Evolutionary conservation across 2,329 filamentous ascomycete genomes (phyloP).

Genomic region (Cephalotrichum gorgonifer): DNA sequence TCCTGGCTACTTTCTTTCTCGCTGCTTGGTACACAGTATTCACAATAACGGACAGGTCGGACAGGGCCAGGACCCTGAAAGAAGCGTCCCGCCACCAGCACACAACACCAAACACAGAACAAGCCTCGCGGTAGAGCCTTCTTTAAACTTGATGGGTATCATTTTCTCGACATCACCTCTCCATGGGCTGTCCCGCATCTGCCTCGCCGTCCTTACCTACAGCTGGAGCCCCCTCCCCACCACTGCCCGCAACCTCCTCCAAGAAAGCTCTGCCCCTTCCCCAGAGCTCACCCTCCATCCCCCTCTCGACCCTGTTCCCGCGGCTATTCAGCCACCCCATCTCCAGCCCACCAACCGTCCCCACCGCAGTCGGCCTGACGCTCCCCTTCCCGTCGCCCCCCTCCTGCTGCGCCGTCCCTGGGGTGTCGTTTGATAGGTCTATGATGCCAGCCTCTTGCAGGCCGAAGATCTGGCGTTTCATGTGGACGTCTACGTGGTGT

Average conservation of each 20-base stretch:
- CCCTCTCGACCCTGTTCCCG: constrained; percentile 68
- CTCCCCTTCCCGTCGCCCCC: constrained; percentile 11
- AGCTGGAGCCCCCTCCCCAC: not conserved
- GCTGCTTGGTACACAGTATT: no score
- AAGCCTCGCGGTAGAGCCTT: no score
- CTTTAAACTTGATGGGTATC: no score
- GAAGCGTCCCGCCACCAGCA: no score
- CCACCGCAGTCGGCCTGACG: constrained; percentile 44
- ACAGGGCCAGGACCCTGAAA: no score
- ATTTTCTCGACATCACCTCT: not conserved
- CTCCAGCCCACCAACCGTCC: constrained; percentile 55
- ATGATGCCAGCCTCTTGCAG: constrained; percentile 76
- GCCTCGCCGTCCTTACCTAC: not conserved
- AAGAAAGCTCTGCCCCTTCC: constrained; percentile 26
- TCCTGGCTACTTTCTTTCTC: no score
- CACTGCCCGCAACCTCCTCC: constrained; percentile 13
- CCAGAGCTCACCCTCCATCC: constrained; percentile 79
- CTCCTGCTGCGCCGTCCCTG: constrained; percentile 1
- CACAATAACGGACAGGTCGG: no score
- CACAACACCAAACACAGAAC: no score
- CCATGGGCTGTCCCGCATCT: not conserved
- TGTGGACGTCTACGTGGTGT: constrained; percentile 61
- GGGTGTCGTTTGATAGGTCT: constrained; percentile 26
- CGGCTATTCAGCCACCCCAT: constrained; percentile 85
- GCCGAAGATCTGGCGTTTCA: constrained; percentile 61